Percentiles rank a stretch among this genome's conserved stretches.
Conservation (phyloP, 2,329 filamentous ascomycete genomes). For the Madurella mycetomatis region DNA sequence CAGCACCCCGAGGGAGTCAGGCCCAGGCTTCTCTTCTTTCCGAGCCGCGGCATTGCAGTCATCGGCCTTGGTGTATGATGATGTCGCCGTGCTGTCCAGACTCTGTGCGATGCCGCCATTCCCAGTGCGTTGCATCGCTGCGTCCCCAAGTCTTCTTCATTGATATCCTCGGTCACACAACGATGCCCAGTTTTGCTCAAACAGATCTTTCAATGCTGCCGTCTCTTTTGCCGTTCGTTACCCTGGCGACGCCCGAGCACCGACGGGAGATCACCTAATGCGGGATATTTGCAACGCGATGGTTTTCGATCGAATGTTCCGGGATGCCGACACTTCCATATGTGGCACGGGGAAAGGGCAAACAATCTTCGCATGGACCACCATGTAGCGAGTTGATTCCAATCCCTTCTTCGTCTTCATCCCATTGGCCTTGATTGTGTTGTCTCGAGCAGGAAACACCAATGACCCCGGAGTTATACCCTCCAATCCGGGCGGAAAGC, state of each 20-base stretch:
- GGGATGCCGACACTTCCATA: slow-evolving; percentile 6
- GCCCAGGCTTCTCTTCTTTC: slow-evolving; percentile 7
- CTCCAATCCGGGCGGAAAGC: slow-evolving; percentile 18
- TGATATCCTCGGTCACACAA: not conserved
- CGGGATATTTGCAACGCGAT: slow-evolving; percentile 17
- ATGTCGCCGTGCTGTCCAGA: slow-evolving; percentile 2
- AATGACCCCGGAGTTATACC: slow-evolving; percentile 23
- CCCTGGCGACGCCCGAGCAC: slow-evolving; percentile 14
- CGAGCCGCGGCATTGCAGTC: slow-evolving; percentile 22
- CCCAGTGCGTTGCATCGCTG: not conserved
- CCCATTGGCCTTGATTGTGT: slow-evolving; percentile 19
- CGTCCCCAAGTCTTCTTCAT: not conserved
- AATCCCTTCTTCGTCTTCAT: slow-evolving; percentile 13
- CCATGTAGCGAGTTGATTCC: slow-evolving; percentile 5
- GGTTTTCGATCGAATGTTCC: slow-evolving; percentile 9
- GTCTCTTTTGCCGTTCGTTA: slow-evolving; percentile 4
- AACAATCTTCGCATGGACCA: slow-evolving; percentile 9
- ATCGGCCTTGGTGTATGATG: slow-evolving; percentile 16
- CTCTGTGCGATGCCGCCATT: slow-evolving; percentile 1
- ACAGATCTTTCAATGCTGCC: not conserved
- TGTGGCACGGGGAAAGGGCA: slow-evolving; percentile 11
- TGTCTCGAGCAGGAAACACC: slow-evolving; percentile 8
- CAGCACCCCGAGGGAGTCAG: slow-evolving; percentile 19
- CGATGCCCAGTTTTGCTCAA: not conserved
- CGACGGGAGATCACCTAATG: slow-evolving; percentile 18